phyloP scores from a whole-genome alignment of 192 early-diverging fungal genomes.

The Lunasporangiospora selenospora region DNA sequence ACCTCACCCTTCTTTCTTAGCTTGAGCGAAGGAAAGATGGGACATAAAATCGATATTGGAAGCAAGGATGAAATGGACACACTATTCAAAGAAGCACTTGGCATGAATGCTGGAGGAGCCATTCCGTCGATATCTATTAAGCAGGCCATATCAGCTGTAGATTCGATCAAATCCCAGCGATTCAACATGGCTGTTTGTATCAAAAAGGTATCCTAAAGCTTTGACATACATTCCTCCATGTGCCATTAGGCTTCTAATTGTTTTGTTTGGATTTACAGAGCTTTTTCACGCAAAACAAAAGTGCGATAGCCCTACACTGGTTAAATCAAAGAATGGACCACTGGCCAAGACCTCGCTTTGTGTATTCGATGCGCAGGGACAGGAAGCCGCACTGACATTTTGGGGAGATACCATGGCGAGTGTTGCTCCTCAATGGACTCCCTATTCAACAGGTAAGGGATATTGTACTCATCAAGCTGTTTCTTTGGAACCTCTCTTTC shows the following conservation, averaged over 20 bases:
- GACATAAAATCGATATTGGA: slow-evolving; percentile 29
- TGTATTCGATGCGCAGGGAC: slow-evolving; percentile 32
- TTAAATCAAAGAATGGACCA: slow-evolving; percentile 27
- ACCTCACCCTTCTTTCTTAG: slow-evolving; percentile 18
- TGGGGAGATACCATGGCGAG: slow-evolving; percentile 24
- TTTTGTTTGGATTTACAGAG: too few species aligned
- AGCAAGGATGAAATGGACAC: slow-evolving; percentile 8
- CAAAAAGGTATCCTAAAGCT: slow-evolving; percentile 15
- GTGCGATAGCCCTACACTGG: not conserved
- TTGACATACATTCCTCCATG: too few species aligned
- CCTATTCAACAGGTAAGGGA: slow-evolving; percentile 3
- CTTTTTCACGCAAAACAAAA: too few species aligned
- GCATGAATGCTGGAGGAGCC: slow-evolving; percentile 13
- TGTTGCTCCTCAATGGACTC: slow-evolving; percentile 13
- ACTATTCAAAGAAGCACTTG: slow-evolving; percentile 19
- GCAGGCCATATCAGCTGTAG: not conserved
- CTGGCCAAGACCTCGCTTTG: slow-evolving; percentile 5
- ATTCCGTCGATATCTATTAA: slow-evolving; percentile 14
- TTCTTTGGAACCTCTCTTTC: too few species aligned
- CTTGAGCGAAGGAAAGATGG: slow-evolving; percentile 24
- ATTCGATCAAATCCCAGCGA: slow-evolving; percentile 2
- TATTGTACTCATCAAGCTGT: too few species aligned
- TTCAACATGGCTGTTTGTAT: slow-evolving; percentile 27
- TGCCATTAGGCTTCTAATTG: too few species aligned
- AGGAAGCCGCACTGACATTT: slow-evolving; percentile 11